Conservation (phyloP, 164 flowering plant genomes). For the Tetrastigma voinierianum region DNA sequence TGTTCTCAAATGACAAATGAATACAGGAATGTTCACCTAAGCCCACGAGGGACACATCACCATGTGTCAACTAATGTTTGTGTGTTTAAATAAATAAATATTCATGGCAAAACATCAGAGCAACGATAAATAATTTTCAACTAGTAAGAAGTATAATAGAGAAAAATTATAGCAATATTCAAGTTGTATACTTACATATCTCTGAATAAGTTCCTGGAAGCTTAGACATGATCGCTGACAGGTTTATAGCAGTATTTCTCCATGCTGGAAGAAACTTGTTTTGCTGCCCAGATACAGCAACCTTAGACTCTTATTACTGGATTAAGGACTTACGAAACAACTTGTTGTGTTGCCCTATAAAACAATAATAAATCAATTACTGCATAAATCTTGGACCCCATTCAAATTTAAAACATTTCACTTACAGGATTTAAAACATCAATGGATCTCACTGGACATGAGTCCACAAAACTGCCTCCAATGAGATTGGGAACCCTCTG, state of each 20-base stretch:
- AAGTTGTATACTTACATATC: slow-evolving; percentile 24
- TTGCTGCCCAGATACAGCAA: slow-evolving; percentile 21
- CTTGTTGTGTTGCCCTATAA: slow-evolving; percentile 19
- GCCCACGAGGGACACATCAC: slow-evolving; percentile 94
- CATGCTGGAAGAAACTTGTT: slow-evolving; percentile 21
- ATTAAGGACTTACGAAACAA: slow-evolving; percentile 22
- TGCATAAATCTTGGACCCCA: neutral
- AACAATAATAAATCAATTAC: neutral
- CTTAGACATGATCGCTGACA: slow-evolving; percentile 23
- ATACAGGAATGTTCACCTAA: slow-evolving; percentile 55
- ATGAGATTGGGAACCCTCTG: slow-evolving; percentile 19
- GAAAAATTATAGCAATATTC: neutral
- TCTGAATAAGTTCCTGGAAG: slow-evolving; percentile 26
- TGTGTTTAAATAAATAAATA: slow-evolving; percentile 86
- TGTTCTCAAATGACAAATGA: neutral
- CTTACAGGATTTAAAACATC: slow-evolving; percentile 17
- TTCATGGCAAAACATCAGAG: slow-evolving; percentile 66
- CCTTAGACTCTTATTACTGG: slow-evolving; percentile 24
- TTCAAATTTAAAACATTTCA: neutral
- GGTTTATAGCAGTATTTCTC: slow-evolving; percentile 15
- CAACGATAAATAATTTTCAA: too few species aligned
- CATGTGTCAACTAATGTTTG: slow-evolving; percentile 93
- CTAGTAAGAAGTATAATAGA: too few species aligned
- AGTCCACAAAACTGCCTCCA: slow-evolving; percentile 11
- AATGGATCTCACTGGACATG: neutral